Base-by-base conservation (phyloP, 2,329 filamentous ascomycete species). In the Thermoascus crustaceus region DNA sequence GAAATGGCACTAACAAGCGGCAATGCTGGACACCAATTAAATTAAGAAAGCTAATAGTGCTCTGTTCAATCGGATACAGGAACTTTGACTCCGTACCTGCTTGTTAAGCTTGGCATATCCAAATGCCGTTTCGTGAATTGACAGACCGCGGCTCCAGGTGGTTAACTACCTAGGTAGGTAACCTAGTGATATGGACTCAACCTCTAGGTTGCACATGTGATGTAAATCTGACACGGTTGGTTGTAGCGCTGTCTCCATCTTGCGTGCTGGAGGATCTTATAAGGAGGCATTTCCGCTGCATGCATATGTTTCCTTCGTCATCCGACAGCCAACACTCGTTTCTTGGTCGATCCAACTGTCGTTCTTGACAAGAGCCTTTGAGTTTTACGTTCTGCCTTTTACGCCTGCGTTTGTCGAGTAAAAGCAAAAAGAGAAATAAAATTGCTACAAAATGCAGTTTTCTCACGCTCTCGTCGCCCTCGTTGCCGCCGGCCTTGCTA, bases 401-500 rank as follows among this genome's bases (percentile, higher is more conserved):
- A 29, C 18, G 18, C 18, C 13, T 6, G 10, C 14, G 14, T 10
- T 17, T 5, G 13, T 29, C 18, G 26, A 9, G n/a, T n/a, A 24
- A 4, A 29, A 29, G 14, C 6, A 17, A 29, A 29, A 17, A 29
- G 13, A 8, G 17, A 16, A 29, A 11, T 8, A 29, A 16, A n/a
- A n/a, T n/a, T n/a, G n/a, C n/a, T 29, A 7, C 44, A 58, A 48
- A 33, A 63, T 62, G 59, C 49, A 58, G 38, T 53, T 60, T 46
- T 50, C 46, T 11, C 41, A 44, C 40, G 39, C 48, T 31, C 26
- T 57, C 20, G 37, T 63, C 49, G 47, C 61, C 38, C 44, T 69
- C 39, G 57, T 64, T 45, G 50, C 64, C 48, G 63, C 66, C 52
- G 52, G 60, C 38, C 55, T 70, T 42, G 66, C 58, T 52, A 52